Evolutionary conservation across 441 rosid species (phyloP), one percentile per base, ranked within the genome.

Genomic region (Geranium incanum): DNA sequence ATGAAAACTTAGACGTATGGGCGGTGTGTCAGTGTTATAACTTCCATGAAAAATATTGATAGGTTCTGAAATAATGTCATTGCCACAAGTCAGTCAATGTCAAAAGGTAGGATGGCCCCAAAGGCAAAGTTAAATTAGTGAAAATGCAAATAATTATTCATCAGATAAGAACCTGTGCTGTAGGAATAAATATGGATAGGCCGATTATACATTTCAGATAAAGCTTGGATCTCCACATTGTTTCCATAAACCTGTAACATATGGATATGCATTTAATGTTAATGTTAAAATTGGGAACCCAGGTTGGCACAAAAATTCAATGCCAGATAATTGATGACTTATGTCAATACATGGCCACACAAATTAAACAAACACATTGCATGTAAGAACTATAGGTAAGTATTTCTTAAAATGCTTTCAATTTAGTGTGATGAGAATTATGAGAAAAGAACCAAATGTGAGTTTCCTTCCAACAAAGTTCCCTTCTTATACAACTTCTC

Each of bases 151-250:
- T 37, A 41, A 57, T 45, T 55, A 69, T 36, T 6, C 57, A 66
- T 33, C 6, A 66, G 69, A 71, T 23, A 4, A 68, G 70, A 78
- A 95, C 99, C 97, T 79, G 93, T 84, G 84, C 87, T 84, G 72
- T 95, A 90, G 74, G 98, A 90, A 79, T 92, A 92, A 39, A 95
- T 89, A 77, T 92, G 99, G 77, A 95, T 95, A 16, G 98, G 99
- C 70, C 97, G 86, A 79, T 92, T 92, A 72, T 89, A 95, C 91
- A 95, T 92, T 81, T 95, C 99, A 18, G 93, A 94, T n/a, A 95
- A 70, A 36, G 92, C 97, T 82, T 95, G 99, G 70, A 95, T 95
- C 89, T 95, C 99, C 75, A 87, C 81, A 78, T 95, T 92, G 85
- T 92, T 95, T 73, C 99, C 99, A 79, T 92, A 95, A n/a, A 95